A percentile compares a stretch with the other conserved stretches of the same genome.
phyloP scores from a whole-genome alignment of 73 alveolate species.

The Symbiodinium natans region DNA sequence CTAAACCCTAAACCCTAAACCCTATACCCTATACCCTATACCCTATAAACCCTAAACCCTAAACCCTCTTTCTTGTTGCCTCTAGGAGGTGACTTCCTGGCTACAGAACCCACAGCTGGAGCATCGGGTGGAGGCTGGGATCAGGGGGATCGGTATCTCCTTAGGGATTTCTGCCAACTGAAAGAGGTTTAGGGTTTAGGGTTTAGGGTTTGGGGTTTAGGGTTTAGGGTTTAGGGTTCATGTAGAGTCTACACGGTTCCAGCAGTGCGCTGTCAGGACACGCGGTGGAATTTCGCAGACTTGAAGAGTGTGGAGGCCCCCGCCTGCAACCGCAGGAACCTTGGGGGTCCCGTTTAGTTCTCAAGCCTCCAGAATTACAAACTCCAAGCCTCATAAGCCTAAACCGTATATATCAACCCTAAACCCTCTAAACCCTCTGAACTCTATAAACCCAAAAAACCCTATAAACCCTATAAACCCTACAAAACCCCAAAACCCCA shows the following conservation, averaged over 20 bases:
- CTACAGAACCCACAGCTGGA: conserved; percentile 56
- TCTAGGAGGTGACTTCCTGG: conserved; percentile 63
- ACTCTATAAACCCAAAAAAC: not conserved
- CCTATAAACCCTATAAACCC: too few species aligned
- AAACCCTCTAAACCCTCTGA: not conserved
- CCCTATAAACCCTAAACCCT: not conserved
- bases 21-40: too few species aligned
- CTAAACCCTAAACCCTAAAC: too few species aligned
- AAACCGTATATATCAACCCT: not conserved
- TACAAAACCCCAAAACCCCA: too few species aligned
- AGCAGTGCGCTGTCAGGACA: conserved; percentile 9
- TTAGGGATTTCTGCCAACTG: not conserved
- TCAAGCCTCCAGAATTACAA: too few species aligned
- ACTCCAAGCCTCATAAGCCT: not conserved
- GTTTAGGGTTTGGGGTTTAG: too few species aligned
- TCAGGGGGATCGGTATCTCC: not conserved
- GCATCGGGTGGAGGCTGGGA: conserved; percentile 47
- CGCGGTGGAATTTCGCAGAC: conserved; percentile 59
- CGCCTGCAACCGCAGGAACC: not conserved
- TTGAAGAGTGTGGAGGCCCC: conserved; percentile 80
- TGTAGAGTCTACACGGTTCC: not conserved
- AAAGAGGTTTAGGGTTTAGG: too few species aligned
- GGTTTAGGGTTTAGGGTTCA: not conserved
- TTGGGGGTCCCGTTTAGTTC: too few species aligned
- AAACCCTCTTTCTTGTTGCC: not conserved